These are phyloP conservation scores for Fagus sylvatica DNA, from an alignment of 306 rosid species.

Conservation along the genomic window DNA sequence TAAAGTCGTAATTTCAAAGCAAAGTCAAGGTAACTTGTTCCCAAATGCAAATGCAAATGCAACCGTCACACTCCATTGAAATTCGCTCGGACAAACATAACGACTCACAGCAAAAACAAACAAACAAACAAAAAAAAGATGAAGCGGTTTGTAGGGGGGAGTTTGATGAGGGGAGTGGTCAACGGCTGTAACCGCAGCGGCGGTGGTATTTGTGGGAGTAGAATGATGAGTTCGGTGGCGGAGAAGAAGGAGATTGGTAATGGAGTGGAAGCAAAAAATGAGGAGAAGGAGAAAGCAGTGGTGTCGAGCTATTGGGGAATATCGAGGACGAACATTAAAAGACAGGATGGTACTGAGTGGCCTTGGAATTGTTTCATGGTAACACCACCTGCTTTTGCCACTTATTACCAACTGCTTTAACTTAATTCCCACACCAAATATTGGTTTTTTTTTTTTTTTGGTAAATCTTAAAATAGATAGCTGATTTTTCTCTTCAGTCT, in stretches of 20 bases:
- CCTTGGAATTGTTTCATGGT: slow-evolving; percentile 94
- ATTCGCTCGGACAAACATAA: too few relatives aligned
- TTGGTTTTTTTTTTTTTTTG: background rate
- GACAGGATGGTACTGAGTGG: slow-evolving; percentile 88
- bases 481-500: background rate
- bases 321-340: slow-evolving; percentile 51
- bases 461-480: background rate
- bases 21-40: background rate
- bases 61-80: slow-evolving; percentile 12
- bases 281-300: slow-evolving; percentile 10
- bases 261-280: slow-evolving; percentile 27
- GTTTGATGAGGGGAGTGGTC: slow-evolving; percentile 37
- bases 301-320: slow-evolving; percentile 76
- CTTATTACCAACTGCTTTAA: too few relatives aligned
- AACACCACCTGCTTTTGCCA: background rate
- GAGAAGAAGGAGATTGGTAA: slow-evolving; percentile 22
- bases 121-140: slow-evolving; percentile 16
- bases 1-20: too few relatives aligned
- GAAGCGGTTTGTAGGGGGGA: slow-evolving; percentile 45
- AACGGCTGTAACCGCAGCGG: slow-evolving; percentile 29
- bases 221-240: slow-evolving; percentile 45
- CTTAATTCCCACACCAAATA: too few relatives aligned
- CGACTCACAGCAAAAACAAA: too few relatives aligned
- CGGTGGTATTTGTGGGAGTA: slow-evolving; percentile 33
- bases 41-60: background rate